Conservation (phyloP, 2,329 filamentous ascomycete species). For the Byssochlamys sp. region DNA sequence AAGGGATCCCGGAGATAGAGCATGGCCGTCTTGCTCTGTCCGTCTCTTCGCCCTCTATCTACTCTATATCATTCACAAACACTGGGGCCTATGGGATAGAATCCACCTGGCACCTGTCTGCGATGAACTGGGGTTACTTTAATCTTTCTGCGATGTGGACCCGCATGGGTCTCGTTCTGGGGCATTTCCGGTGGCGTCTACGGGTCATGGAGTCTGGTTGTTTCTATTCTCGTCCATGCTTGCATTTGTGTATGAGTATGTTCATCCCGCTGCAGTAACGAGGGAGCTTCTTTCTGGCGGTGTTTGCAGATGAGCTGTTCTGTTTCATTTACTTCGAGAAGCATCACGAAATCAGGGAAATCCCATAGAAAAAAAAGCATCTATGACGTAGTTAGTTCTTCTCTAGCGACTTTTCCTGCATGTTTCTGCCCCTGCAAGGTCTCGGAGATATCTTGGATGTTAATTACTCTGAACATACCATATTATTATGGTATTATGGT, state of each 20-base stretch:
- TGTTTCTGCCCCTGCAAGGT: background rate
- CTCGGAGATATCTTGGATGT: background rate
- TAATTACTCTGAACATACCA: background rate
- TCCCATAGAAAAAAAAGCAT: background rate
- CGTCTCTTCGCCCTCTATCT: background rate
- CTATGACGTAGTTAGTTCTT: background rate
- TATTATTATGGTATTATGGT: background rate
- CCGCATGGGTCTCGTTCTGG: background rate
- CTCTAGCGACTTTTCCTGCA: background rate
- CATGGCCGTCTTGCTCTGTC: background rate
- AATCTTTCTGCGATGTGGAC: background rate
- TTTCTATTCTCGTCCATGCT: background rate
- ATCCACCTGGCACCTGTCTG: background rate
- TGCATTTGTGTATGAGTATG: background rate
- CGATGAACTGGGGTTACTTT: background rate
- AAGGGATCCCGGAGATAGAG: conserved; percentile 31
- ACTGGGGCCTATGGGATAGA: background rate
- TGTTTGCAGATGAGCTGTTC: background rate
- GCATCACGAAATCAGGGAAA: background rate
- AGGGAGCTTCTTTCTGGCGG: background rate
- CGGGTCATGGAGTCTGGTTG: background rate
- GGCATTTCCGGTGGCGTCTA: background rate
- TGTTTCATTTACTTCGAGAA: background rate
- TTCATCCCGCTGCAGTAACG: background rate
- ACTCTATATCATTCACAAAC: background rate